Evolutionary conservation across 2,329 filamentous ascomycete genomes (phyloP), one percentile per base, ranked within the genome.

Genomic region (Ascochyta pisi): DNA sequence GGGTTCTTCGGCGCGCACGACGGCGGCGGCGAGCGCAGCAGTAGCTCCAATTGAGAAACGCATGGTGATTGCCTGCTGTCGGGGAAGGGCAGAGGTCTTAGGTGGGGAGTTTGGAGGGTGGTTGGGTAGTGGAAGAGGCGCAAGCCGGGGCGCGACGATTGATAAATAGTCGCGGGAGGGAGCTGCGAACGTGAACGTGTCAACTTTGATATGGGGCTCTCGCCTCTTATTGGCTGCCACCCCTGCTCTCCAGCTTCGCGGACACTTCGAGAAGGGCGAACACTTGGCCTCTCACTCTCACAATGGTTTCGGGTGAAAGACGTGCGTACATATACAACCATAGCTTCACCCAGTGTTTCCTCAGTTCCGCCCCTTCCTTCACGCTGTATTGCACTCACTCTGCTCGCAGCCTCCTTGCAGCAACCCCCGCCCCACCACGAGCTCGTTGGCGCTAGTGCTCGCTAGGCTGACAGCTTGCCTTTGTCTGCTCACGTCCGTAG

Each of bases 31-130:
- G 73, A 89, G 82, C 70, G 86, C 77, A 65, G 84, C 85, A 66
- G 89, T 86, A 66, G 89, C 89, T 71, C 92, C 85, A 73, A 89
- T 86, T 77, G 89, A 83, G 81, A 96, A 87, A 86, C 73, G 72
- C 73, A 76, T 76, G 63, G 64, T 71, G 61, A 58, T 58, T 68
- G 63, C 69, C 69, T 73, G 61, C 69, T 67, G 66, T 72, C 63
- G 43, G 60, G 33, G 44, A 47, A 66, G 65, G 66, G 61, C 65
- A 69, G 66, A 67, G 68, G 68, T 66, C 64, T 71, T 69, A 48
- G 43, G 45, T 51, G 46, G 44, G 54, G 43, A 43, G 39, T 27
- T 29, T 44, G 51, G 46, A 31, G 29, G 31, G 9, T 57, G 53
- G 57, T 54, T 54, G 55, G 64, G 57, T 59, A 65, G 53, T 62